Conservation (phyloP, 306 rosid species). For the Psophocarpus tetragonolobus region DNA sequence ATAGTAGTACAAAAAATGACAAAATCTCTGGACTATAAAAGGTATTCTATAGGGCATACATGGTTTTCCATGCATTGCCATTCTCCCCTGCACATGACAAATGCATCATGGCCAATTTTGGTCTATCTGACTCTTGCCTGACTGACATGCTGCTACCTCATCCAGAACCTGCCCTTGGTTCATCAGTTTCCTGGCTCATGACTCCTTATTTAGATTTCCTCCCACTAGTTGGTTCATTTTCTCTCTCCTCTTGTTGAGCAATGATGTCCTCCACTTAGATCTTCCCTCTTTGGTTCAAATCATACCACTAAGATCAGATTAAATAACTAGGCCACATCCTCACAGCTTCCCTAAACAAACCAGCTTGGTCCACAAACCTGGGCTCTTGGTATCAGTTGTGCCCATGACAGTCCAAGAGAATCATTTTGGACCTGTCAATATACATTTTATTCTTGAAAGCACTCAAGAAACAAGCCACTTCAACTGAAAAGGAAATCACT, state of each 20-base stretch:
- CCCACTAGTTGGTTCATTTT: neutral
- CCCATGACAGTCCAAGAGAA: neutral
- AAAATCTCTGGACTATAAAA: neutral
- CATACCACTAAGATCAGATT: neutral
- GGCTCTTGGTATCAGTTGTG: neutral
- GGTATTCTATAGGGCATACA: neutral
- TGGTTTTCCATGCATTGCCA: neutral
- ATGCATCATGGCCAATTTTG: neutral
- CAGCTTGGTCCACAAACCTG: neutral
- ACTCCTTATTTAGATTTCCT: neutral
- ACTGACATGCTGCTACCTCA: neutral
- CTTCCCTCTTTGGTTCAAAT: neutral
- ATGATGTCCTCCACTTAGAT: neutral
- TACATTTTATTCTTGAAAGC: neutral
- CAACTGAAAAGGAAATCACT: no score
- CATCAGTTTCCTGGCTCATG: neutral
- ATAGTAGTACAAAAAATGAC: neutral
- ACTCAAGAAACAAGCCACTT: no score
- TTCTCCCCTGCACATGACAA: neutral
- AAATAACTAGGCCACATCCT: neutral
- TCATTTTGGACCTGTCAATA: neutral
- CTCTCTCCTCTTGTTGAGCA: neutral
- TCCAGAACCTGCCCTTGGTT: neutral
- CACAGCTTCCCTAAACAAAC: neutral
- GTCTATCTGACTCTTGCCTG: neutral